Conservation (phyloP, 2,329 filamentous ascomycete genomes). For the Atkinsonella hypoxylon region DNA sequence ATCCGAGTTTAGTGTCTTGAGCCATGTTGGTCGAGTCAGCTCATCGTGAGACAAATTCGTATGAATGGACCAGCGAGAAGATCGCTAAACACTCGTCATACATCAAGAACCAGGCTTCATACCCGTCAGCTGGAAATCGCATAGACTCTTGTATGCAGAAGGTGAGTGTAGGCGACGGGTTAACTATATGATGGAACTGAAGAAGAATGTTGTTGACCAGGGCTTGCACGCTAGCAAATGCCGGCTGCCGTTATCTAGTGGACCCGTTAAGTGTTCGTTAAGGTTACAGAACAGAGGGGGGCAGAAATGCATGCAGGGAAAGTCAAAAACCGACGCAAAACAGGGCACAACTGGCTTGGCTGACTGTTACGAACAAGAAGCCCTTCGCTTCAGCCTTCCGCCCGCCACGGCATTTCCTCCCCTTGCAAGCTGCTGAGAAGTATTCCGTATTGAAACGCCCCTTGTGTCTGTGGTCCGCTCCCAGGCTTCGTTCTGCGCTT, state of each 20-base stretch:
- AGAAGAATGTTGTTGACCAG: not conserved
- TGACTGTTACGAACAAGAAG: no score
- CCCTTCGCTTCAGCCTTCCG: no score
- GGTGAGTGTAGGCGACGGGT: not conserved
- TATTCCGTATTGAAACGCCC: no score
- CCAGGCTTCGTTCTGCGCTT: no score
- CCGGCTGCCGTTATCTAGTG: no score
- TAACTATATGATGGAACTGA: not conserved
- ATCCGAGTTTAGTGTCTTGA: conserved; percentile 3
- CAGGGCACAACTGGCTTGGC: no score
- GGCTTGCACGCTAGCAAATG: no score
- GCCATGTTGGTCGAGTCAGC: conserved; percentile 3
- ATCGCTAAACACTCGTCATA: not conserved
- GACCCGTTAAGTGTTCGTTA: not conserved
- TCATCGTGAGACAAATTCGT: not conserved
- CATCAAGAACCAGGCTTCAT: not conserved
- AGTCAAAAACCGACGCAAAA: not conserved
- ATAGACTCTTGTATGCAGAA: not conserved
- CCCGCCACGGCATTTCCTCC: no score
- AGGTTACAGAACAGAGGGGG: not conserved
- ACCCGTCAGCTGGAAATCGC: not conserved
- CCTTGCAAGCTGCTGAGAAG: no score
- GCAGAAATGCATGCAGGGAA: not conserved
- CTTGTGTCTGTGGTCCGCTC: no score
- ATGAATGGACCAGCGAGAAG: not conserved